phyloP scores from a whole-genome alignment of 768 basidiomycete species.

The Calocybe cyanea region DNA sequence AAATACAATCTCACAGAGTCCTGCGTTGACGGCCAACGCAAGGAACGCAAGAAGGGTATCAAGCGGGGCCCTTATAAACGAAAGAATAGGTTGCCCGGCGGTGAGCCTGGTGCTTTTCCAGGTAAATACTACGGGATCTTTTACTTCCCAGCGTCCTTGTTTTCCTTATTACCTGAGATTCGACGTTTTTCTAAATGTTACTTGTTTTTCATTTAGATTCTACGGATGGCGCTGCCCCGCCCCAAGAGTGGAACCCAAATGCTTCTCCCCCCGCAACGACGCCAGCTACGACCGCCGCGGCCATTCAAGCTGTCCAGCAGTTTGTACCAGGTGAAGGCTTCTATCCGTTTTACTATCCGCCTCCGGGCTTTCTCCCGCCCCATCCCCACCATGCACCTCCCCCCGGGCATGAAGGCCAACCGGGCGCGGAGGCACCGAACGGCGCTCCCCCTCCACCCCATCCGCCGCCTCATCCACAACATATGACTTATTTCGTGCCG shows the following conservation, averaged over 20 bases:
- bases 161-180: too few relatives aligned
- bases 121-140: slow-evolving; percentile 1
- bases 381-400: slow-evolving; percentile 9
- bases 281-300: slow-evolving; percentile 21
- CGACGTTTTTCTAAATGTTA: too few relatives aligned
- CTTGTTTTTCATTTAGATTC: slow-evolving; percentile 1
- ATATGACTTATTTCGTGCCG: slow-evolving; percentile 3
- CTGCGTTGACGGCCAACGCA: slow-evolving; percentile 88
- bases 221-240: neutral
- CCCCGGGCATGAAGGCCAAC: neutral
- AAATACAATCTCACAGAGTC: slow-evolving; percentile 79
- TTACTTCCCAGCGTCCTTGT: too few relatives aligned
- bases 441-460: neutral
- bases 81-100: slow-evolving; percentile 34
- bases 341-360: slow-evolving; percentile 38
- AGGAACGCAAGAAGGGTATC: slow-evolving; percentile 88
- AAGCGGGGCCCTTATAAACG: slow-evolving; percentile 86
- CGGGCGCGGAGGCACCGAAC: neutral
- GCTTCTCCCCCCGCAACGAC: neutral
- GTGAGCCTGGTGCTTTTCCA: slow-evolving; percentile 2
- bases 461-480: neutral
- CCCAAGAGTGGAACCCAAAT: neutral
- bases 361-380: slow-evolving; percentile 27
- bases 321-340: slow-evolving; percentile 35
- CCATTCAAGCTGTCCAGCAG: slow-evolving; percentile 30